Percentiles rank a stretch among this genome's conserved stretches.
These are phyloP conservation scores for Aspergillus udagawae DNA, from an alignment of 2,329 filamentous ascomycete species.

Conservation along the genomic window DNA sequence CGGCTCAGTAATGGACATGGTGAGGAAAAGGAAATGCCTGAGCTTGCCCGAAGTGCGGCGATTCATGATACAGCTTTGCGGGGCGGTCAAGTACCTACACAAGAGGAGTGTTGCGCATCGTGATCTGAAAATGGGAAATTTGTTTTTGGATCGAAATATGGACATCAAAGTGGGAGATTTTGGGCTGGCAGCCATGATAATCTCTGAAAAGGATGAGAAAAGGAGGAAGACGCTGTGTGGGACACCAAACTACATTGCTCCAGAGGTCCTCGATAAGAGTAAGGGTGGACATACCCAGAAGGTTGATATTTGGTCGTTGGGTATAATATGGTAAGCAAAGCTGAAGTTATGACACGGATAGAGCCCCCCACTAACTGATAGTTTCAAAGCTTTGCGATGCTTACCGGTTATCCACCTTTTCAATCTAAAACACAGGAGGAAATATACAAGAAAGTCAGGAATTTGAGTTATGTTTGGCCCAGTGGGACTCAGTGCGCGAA, in stretches of 20 bases:
- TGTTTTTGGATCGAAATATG: constrained; percentile 92
- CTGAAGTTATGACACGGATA: background rate
- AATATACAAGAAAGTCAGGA: constrained; percentile 48
- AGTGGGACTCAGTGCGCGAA: constrained; percentile 41
- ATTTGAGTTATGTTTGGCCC: constrained; percentile 48
- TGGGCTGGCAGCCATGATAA: constrained; percentile 83
- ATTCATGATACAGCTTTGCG: constrained; percentile 90
- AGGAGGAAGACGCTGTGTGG: constrained; percentile 91
- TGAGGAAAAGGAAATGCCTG: constrained; percentile 83
- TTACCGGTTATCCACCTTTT: constrained; percentile 93
- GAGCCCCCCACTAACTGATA: constrained; percentile 16
- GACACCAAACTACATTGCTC: constrained; percentile 97
- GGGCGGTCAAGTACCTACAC: constrained; percentile 97
- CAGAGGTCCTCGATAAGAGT: constrained; percentile 90
- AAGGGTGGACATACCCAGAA: constrained; percentile 95
- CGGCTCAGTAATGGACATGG: constrained; percentile 95
- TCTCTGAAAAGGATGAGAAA: constrained; percentile 83
- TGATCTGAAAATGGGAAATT: constrained; percentile 96
- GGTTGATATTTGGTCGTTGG: constrained; percentile 97
- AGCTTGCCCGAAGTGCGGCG: constrained; percentile 92
- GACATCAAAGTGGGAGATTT: constrained; percentile 98
- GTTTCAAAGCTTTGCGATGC: constrained; percentile 74
- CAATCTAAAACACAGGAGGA: constrained; percentile 65
- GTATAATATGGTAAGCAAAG: constrained; percentile 78
- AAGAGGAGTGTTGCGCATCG: constrained; percentile 92